phyloP scores from a whole-genome alignment of 257 asterid species.

The Primulina eburnea region DNA sequence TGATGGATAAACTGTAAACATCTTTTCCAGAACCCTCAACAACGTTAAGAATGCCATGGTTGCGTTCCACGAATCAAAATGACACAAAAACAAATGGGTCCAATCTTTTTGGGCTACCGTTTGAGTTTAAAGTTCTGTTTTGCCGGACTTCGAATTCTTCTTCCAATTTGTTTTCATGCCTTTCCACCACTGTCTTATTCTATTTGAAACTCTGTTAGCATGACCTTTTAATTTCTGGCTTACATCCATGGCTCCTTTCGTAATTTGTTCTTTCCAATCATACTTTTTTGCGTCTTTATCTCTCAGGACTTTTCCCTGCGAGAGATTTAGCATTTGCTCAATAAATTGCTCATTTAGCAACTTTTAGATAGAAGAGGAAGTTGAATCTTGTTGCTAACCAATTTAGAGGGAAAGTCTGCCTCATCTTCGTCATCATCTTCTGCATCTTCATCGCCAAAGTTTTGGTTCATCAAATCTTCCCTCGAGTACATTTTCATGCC shows the following conservation, averaged over 20 bases:
- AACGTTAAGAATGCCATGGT: background rate
- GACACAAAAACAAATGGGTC: background rate
- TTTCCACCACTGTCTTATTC: slow-evolving; percentile 66
- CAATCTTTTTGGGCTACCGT: background rate
- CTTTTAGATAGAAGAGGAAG: background rate
- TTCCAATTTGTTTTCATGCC: slow-evolving; percentile 38
- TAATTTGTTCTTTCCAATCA: slow-evolving; percentile 60
- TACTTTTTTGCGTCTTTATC: slow-evolving; percentile 44
- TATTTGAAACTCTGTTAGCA: slow-evolving; percentile 43
- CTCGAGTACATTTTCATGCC: slow-evolving; percentile 93
- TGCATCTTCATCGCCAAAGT: slow-evolving; percentile 61
- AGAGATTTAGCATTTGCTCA: slow-evolving; percentile 6
- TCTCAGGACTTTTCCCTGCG: slow-evolving; percentile 64
- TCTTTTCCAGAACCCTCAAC: background rate
- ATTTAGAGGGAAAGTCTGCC: slow-evolving; percentile 52
- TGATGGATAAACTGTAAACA: slow-evolving; percentile 4
- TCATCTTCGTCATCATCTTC: slow-evolving; percentile 75
- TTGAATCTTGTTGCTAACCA: slow-evolving; percentile 40
- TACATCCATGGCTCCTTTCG: slow-evolving; percentile 44
- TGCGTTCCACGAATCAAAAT: background rate
- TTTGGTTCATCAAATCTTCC: slow-evolving; percentile 84
- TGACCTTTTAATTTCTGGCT: slow-evolving; percentile 52
- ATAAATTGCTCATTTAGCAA: background rate
- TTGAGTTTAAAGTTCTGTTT: slow-evolving; percentile 53
- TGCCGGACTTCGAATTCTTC: slow-evolving; percentile 40